A percentile compares a stretch with the other conserved stretches of the same genome.
phyloP scores from a whole-genome alignment of 768 basidiomycete genomes.

The Suillus placidus region DNA sequence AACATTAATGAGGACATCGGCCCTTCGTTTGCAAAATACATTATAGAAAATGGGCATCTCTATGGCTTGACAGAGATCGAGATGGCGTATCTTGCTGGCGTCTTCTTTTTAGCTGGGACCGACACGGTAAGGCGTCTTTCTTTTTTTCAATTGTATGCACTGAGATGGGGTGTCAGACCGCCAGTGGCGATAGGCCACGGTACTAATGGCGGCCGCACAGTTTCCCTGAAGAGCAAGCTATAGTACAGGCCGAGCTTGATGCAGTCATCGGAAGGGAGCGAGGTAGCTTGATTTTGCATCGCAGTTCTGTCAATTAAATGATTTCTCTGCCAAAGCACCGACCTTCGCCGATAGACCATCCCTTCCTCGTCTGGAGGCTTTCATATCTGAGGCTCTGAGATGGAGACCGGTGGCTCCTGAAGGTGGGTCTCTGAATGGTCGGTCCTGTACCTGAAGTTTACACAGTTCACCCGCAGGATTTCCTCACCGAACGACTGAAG shows the following conservation, averaged over 20 bases:
- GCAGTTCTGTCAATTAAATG: not conserved
- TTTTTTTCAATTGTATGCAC: not conserved
- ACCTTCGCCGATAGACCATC: too few relatives aligned
- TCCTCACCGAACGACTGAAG: too few relatives aligned
- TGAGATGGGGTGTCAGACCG: not conserved
- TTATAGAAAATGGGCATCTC: not conserved
- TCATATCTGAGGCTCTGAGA: too few relatives aligned
- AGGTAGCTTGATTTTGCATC: not conserved
- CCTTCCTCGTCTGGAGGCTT: too few relatives aligned
- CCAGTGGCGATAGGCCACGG: not conserved
- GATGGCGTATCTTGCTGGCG: slow-evolving; percentile 55
- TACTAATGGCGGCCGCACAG: not conserved
- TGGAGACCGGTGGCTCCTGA: too few relatives aligned
- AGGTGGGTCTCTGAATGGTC: too few relatives aligned
- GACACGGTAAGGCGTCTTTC: slow-evolving; percentile 41
- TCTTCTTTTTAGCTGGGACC: slow-evolving; percentile 61
- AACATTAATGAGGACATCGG: not conserved
- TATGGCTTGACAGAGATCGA: slow-evolving; percentile 39
- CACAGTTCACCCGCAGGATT: too few relatives aligned
- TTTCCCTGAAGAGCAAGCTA: not conserved
- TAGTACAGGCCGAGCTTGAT: not conserved
- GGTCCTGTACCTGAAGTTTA: too few relatives aligned
- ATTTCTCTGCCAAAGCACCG: too few relatives aligned
- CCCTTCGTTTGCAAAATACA: not conserved
- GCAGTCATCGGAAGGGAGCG: not conserved